phyloP scores from a whole-genome alignment of 805 yeast genomes.

The Scheffersomyces stipitis region DNA sequence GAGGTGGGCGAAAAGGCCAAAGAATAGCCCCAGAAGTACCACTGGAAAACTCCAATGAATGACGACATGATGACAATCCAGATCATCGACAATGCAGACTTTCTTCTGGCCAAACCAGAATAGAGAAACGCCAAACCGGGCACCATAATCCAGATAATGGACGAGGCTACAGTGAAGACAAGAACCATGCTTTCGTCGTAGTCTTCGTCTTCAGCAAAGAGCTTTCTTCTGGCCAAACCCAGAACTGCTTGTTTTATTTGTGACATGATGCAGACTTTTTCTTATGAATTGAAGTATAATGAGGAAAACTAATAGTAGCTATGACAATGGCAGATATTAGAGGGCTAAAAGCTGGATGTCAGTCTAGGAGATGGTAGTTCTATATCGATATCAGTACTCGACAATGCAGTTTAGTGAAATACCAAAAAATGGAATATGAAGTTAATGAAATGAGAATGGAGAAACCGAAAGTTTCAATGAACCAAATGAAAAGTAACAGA shows the following conservation, averaged over 20 bases:
- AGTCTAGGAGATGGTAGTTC: too few species aligned
- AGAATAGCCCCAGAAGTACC: slow-evolving; percentile 99
- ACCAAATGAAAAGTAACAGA: too few species aligned
- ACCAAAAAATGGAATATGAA: too few species aligned
- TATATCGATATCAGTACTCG: too few species aligned
- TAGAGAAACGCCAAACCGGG: slow-evolving; percentile 93
- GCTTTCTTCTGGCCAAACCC: slow-evolving; percentile 28
- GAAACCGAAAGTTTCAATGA: too few species aligned
- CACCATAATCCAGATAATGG: slow-evolving; percentile 84
- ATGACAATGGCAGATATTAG: too few species aligned
- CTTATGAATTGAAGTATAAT: too few species aligned
- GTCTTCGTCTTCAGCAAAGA: slow-evolving; percentile 34
- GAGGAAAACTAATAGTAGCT: too few species aligned
- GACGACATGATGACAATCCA: slow-evolving; percentile 78
- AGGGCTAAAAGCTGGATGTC: too few species aligned
- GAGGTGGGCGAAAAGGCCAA: slow-evolving; percentile 83
- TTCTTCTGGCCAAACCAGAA: slow-evolving; percentile 87
- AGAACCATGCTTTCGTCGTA: slow-evolving; percentile 28
- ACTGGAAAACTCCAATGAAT: slow-evolving; percentile 75
- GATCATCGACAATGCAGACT: slow-evolving; percentile 83
- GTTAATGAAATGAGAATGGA: too few species aligned
- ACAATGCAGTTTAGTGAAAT: too few species aligned
- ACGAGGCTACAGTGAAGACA: slow-evolving; percentile 58
- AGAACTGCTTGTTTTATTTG: slow-evolving; percentile 3
- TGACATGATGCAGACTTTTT: too few species aligned